These are phyloP conservation scores for Dictyostelium capitatum DNA, from an alignment of 78 protist species.

Conservation along the genomic window DNA sequence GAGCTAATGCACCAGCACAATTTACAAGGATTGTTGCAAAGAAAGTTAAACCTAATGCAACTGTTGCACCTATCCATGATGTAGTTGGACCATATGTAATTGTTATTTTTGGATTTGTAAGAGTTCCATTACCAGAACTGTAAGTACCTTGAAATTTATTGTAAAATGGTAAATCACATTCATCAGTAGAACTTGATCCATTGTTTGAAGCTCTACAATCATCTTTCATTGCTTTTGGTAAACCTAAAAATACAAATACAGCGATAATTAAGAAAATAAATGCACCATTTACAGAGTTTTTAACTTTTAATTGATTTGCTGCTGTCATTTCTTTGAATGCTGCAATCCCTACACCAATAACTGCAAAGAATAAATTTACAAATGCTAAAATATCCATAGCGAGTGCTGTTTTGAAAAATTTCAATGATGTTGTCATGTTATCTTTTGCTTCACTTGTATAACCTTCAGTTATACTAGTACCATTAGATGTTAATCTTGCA, in stretches of 20 bases:
- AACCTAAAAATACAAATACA: background rate
- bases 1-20: too few relatives aligned
- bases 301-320: background rate
- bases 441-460: background rate
- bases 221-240: background rate
- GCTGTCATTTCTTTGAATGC: background rate
- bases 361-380: conserved; percentile 1
- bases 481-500: background rate
- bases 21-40: too few relatives aligned
- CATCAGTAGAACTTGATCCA: too few relatives aligned
- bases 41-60: too few relatives aligned
- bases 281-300: background rate
- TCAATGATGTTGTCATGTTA: background rate
- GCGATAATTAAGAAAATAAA: background rate
- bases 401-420: background rate
- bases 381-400: conserved; percentile 6
- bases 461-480: background rate
- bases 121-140: too few relatives aligned
- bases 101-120: too few relatives aligned
- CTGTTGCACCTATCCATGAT: too few relatives aligned
- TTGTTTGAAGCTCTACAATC: too few relatives aligned
- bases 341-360: background rate
- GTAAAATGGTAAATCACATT: too few relatives aligned
- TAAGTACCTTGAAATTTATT: too few relatives aligned
- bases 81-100: too few relatives aligned